Evolutionary conservation across 345 rosid species (phyloP), one percentile per base, ranked within the genome.

Genomic region (Carallia brachiata): DNA sequence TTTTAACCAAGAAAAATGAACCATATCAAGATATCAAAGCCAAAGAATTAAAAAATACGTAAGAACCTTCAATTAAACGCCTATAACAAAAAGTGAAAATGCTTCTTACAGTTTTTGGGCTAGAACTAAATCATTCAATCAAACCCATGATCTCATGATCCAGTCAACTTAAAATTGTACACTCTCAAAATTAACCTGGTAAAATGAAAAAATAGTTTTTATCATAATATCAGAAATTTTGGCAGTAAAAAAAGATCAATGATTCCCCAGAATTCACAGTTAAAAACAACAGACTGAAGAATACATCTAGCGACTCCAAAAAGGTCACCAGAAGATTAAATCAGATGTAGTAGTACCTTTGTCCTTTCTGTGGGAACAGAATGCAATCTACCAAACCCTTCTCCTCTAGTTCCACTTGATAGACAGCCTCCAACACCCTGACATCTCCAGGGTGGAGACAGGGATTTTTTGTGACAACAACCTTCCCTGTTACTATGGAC

Each of bases 401-500:
- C 79, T 85, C 84, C 82, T 87, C 89, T 17, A 94, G 77, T 68
- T 71, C 85, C 69, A 77, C 71, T 9, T 81, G 77, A 79, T 83
- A 89, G 40, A 95, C 85, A 59, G 97, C 97, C 1, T 88, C 83
- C 50, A 94, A 95, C 76, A 90, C 97, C 87, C 97, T 84, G 60
- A 94, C 47, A 71, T 94, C 98, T 67, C 98, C 97, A 0, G 97
- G 98, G 72, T 94, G 97, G 78, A 94, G 96, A 68, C 97, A 94
- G 27, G 98, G 98, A 74, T 91, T 94, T 75, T 87, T 94, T 16
- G 98, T 94, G 74, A 94, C 96, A 16, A 90, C 84, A 63, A 91
- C 90, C 81, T 85, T 87, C 54, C 97, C 97, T 17, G 76, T 52
- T 9, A 94, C 73, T 66, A 86, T 70, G 32, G 92, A 77, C 61